Evolutionary conservation across 2,329 filamentous ascomycete species (phyloP), one percentile per base, ranked within the genome.

Genomic region (Chaetomium strumarium): DNA sequence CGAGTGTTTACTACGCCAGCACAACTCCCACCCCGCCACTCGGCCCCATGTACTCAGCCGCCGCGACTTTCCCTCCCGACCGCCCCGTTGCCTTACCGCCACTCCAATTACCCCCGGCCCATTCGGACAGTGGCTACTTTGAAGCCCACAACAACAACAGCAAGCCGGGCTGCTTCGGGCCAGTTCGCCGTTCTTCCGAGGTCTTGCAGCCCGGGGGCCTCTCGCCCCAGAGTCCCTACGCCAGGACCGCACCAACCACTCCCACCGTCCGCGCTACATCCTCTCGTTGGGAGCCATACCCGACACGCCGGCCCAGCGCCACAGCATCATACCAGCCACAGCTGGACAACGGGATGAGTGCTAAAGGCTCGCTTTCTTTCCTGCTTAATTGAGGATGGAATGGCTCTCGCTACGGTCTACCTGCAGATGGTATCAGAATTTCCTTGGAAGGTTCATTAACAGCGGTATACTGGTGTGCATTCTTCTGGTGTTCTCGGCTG

Each of bases 201-300:
- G 31, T 37, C 30, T 9, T 41, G 37, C 37, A 41, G 12, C 20
- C 46, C 0, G 33, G 14, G 29, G 44, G 14, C 20, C 41, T 42
- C 52, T 50, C 52, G 12, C 52, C 52, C 0, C 46, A 33, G 31
- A 34, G 30, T 24, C 31, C 37, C 3, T 50, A 49, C 37, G 31
- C 34, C 34, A 53, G 12, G 36, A 54, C 52, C 1, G 47, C 52
- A 5, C 52, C 52, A 1, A 47, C 47, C 10, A 50, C 52, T 2
- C 52, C 52, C 19, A n/a, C 46, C 20, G 42, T 24, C 46, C 41
- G 51, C 14, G 38, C 37, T 24, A 19, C 43, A 3, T 53, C 51
- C 17, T 48, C 51, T 1, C 52, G 52, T 14, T 54, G 52, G 52
- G 52, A 54, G 24, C 52, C 52, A 12, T 54, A 54, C 17, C 40